Evolutionary conservation across 768 basidiomycete species (phyloP).

Genomic region (Leucocoprinus sp.): DNA sequence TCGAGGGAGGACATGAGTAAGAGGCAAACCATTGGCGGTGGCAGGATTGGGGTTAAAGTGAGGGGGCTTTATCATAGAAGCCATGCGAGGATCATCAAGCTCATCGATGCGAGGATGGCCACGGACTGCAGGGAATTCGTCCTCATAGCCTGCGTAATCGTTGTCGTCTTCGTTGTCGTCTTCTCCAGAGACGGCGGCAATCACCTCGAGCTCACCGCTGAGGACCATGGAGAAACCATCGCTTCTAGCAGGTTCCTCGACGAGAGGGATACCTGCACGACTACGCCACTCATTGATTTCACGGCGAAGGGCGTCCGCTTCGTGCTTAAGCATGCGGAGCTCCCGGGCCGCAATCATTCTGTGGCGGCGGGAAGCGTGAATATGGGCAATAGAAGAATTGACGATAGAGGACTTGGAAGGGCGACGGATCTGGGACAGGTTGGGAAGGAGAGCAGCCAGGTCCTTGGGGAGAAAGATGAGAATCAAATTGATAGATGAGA

Average conservation of each 20-base stretch:
- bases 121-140: conserved; percentile 6
- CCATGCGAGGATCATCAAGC: conserved; percentile 25
- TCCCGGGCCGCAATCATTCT: conserved; percentile 76
- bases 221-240: conserved; percentile 69
- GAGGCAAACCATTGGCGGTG: conserved; percentile 11
- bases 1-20: conserved; percentile 14
- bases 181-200: conserved; percentile 37
- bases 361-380: conserved; percentile 76
- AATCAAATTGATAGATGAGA: conserved; percentile 3
- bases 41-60: conserved; percentile 28
- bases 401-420: conserved; percentile 97
- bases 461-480: conserved; percentile 40
- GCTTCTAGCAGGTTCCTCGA: conserved; percentile 66
- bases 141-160: conserved; percentile 16
- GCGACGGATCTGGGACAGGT: conserved; percentile 83
- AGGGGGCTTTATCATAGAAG: conserved; percentile 23
- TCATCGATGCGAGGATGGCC: conserved; percentile 18
- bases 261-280: conserved; percentile 58
- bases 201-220: conserved; percentile 61
- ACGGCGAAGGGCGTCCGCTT: conserved; percentile 79
- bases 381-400: conserved; percentile 88
- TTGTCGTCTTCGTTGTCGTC: conserved; percentile 34
- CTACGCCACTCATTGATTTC: conserved; percentile 94
- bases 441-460: conserved; percentile 85
- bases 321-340: conserved; percentile 68